Base-by-base conservation (phyloP, 2,329 filamentous ascomycete species). In the Beauveria sp. region DNA sequence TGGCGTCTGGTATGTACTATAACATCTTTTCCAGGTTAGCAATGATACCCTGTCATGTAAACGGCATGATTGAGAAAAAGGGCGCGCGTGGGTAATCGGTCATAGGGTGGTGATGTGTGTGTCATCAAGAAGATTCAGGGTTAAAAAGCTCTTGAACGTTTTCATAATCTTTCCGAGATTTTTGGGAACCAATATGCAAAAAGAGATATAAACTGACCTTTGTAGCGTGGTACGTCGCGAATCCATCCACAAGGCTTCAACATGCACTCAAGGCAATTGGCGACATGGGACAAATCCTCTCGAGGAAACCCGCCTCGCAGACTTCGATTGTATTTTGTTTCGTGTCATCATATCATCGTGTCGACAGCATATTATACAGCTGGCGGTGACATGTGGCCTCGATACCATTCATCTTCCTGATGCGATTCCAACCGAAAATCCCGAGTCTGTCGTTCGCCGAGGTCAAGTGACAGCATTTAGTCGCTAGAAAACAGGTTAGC, bases 141-240 rank as follows among this genome's bases (percentile, higher is more conserved):
- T 86, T 85, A 85, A 86, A 86, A 86, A 86, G 83, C 83, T 85
- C 82, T 80, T 83, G 79, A 77, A 73, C 68, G 71, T 74, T 76
- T 77, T 71, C 79, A 75, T 79, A 83, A 84, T 84, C 83, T 80
- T 85, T 65, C 79, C 76, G 65, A 65, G 70, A 76, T 64, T 64
- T 64, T 14, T 55, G 41, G 22, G 37, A 46, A 61, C 51, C 44
- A 62, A 60, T 57, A 64, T 64, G 57, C 64, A 63, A 22, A 60
- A 63, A 64, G 63, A 46, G 34, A 56, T 51, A 2, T 28, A 43
- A 20, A 80, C 81, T 77, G 76, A 84, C 81, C 77, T 77, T 76
- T 69, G n/a, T 14, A 56, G 41, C 44, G 24, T 20, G n/a, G 16
- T 41, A 47, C 20, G 37, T 44, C 16, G 26, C n/a, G 10, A 40